Conservation (phyloP, 2,329 filamentous ascomycete species). For the Diaporthe batatas region DNA sequence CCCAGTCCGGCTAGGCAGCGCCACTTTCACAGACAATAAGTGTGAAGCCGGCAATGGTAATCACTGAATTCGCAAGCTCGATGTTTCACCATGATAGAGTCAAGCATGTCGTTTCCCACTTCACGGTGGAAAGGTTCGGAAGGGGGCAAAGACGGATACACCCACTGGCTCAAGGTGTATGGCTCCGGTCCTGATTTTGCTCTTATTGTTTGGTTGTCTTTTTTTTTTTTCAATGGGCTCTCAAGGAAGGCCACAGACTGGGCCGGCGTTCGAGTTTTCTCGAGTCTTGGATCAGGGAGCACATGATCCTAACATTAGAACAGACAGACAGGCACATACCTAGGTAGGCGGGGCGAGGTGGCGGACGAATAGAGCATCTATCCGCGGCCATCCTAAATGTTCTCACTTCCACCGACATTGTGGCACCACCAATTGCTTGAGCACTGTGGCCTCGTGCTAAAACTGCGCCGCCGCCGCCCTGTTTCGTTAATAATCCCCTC, state of each 20-base stretch:
- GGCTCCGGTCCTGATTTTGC: conserved; percentile 5
- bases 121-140: conserved; percentile 10
- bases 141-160: not conserved
- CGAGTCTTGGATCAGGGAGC: not conserved
- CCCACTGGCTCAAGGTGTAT: conserved; percentile 4
- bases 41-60: not conserved
- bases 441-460: conserved; percentile 5
- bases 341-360: not conserved
- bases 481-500: not conserved
- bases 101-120: conserved; percentile 1
- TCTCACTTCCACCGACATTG: not conserved
- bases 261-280: not conserved
- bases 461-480: too few relatives aligned
- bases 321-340: not conserved
- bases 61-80: conserved; percentile 19
- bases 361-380: conserved; percentile 1
- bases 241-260: not conserved
- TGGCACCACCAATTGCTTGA: not conserved
- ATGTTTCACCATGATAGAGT: conserved; percentile 8
- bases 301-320: conserved; percentile 4
- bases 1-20: not conserved
- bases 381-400: conserved; percentile 1
- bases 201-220: not conserved
- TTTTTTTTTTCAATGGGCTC: not conserved
- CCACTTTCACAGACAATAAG: conserved; percentile 3